phyloP scores from a whole-genome alignment of 2,329 filamentous ascomycete genomes.

The Eurotiales sp. region DNA sequence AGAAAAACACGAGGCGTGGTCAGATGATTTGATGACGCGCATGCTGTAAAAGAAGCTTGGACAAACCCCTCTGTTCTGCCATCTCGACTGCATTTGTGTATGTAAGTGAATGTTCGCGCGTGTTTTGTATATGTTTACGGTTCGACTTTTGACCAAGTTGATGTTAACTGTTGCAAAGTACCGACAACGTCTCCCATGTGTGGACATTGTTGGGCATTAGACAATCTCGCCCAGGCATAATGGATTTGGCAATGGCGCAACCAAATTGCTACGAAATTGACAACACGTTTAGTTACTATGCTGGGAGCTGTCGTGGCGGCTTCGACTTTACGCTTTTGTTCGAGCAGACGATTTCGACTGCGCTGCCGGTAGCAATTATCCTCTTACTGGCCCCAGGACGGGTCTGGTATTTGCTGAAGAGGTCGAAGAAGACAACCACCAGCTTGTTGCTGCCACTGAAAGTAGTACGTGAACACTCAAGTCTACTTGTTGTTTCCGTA shows the following conservation, averaged over 20 bases:
- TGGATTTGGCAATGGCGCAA: conserved; percentile 17
- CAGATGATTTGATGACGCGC: conserved; percentile 8
- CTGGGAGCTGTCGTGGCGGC: conserved; percentile 32
- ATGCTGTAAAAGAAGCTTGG: conserved; percentile 10
- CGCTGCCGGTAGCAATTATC: conserved; percentile 35
- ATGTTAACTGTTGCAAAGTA: neutral
- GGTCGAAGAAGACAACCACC: conserved; percentile 31
- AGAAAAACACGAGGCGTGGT: neutral
- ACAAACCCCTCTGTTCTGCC: neutral
- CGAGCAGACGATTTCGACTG: conserved; percentile 40
- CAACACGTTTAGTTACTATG: conserved; percentile 32
- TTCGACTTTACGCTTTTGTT: conserved; percentile 48
- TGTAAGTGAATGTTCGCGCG: neutral
- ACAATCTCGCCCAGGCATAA: conserved; percentile 11
- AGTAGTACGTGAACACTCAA: conserved; percentile 28
- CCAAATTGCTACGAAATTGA: conserved; percentile 30
- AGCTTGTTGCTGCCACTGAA: conserved; percentile 30
- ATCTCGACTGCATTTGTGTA: neutral
- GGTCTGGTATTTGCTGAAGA: conserved; percentile 32
- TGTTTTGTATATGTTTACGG: too few species aligned
- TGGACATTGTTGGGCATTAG: neutral
- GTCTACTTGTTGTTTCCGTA: neutral
- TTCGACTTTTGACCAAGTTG: neutral
- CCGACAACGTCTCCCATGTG: conserved; percentile 3
- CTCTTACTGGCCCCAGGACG: conserved; percentile 33